A percentile compares a stretch with the other conserved stretches of the same genome.
These are phyloP conservation scores for Tricharina praecox DNA, from an alignment of 495 filamentous ascomycete species.

Conservation along the genomic window DNA sequence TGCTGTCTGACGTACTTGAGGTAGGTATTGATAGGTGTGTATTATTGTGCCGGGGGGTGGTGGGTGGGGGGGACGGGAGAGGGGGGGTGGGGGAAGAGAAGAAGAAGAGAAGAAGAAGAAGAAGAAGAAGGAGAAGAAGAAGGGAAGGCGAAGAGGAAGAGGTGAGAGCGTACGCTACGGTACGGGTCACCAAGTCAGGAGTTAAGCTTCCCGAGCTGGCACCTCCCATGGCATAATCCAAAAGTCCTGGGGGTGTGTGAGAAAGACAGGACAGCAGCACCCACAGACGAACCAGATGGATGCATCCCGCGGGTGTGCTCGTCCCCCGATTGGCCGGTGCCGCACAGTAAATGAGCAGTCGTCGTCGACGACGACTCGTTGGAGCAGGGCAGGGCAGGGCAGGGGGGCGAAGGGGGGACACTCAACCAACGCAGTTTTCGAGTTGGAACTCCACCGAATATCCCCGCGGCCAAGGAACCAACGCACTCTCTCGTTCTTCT, in stretches of 20 bases:
- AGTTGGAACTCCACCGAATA: too few species aligned
- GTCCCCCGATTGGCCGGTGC: too few species aligned
- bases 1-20: conserved; percentile 2
- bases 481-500: too few species aligned
- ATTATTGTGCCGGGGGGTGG: conserved; percentile 1
- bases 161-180: background rate
- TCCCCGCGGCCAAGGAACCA: too few species aligned
- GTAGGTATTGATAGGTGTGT: background rate
- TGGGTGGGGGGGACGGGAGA: background rate
- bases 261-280: too few species aligned
- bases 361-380: too few species aligned
- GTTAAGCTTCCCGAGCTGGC: background rate
- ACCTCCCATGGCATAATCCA: conserved; percentile 1
- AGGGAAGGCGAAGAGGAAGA: background rate
- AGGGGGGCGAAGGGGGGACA: too few species aligned
- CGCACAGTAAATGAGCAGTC: too few species aligned
- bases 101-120: background rate
- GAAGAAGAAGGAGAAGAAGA: background rate
- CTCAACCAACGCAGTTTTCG: too few species aligned
- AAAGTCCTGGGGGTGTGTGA: background rate
- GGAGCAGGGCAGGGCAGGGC: too few species aligned
- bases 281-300: too few species aligned
- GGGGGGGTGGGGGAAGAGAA: background rate
- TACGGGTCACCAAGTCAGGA: background rate
- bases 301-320: too few species aligned